phyloP scores from a whole-genome alignment of 257 asterid species.

The Ehretia macrophylla region DNA sequence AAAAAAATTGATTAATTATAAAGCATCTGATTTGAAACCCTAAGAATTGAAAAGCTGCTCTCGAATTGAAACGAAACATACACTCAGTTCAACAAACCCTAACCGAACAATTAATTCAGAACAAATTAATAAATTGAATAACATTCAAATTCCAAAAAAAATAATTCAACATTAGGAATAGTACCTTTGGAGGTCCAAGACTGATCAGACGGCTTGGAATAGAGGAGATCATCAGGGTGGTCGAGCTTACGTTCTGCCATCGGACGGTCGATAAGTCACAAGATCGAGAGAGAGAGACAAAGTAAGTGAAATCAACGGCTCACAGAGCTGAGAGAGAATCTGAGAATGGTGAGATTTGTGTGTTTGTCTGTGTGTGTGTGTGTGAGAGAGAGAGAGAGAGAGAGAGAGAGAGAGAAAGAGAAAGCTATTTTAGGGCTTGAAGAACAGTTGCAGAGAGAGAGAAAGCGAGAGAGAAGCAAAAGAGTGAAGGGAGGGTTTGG shows the following conservation, averaged over 20 bases:
- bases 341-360: slow-evolving; percentile 5
- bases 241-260: slow-evolving; percentile 80
- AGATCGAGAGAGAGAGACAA: slow-evolving; percentile 15
- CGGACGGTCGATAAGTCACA: slow-evolving; percentile 24
- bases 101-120: slow-evolving; percentile 15
- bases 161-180: slow-evolving; percentile 3
- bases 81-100: slow-evolving; percentile 38
- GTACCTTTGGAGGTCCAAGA: slow-evolving; percentile 75
- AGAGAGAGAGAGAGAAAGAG: slow-evolving; percentile 11
- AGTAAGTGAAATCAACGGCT: slow-evolving; percentile 18
- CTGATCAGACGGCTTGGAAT: slow-evolving; percentile 61
- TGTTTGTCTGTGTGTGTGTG: slow-evolving; percentile 8
- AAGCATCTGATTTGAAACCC: slow-evolving; percentile 52
- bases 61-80: slow-evolving; percentile 11
- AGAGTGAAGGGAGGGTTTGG: slow-evolving; percentile 49
- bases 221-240: slow-evolving; percentile 73
- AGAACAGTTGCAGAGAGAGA: slow-evolving; percentile 12
- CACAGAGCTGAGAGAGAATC: slow-evolving; percentile 14
- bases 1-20: slow-evolving; percentile 13
- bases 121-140: slow-evolving; percentile 17
- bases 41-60: slow-evolving; percentile 17
- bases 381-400: slow-evolving; percentile 13
- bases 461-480: slow-evolving; percentile 14
- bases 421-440: slow-evolving; percentile 29
- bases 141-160: slow-evolving; percentile 5